Percentiles rank a stretch among this genome's conserved stretches.
phyloP scores from a whole-genome alignment of 352 stramenopile species.

The Phytophthora meadii region DNA sequence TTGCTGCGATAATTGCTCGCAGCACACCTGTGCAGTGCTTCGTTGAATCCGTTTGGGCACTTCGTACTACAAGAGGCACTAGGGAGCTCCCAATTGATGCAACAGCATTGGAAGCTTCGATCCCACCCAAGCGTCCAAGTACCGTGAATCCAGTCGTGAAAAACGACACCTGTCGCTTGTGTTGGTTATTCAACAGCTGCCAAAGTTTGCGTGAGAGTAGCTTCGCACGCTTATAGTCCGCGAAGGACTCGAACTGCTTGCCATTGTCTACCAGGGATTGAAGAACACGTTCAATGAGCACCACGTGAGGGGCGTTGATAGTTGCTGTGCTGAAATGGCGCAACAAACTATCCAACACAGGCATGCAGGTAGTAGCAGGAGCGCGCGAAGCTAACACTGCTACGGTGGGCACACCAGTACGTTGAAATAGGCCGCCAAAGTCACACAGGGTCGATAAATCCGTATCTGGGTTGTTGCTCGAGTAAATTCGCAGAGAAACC shows the following conservation, averaged over 20 bases:
- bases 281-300: conserved; percentile 48
- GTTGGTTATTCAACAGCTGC: conserved; percentile 38
- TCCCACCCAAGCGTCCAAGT: conserved; percentile 34
- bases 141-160: conserved; percentile 49
- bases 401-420: conserved; percentile 33
- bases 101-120: conserved; percentile 31
- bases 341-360: conserved; percentile 35
- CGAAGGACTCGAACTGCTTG: conserved; percentile 30
- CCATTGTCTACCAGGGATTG: conserved; percentile 28
- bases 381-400: conserved; percentile 29
- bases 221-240: conserved; percentile 48
- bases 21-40: conserved; percentile 23
- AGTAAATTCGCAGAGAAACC: conserved; percentile 32
- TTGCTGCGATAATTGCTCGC: conserved; percentile 29
- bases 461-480: conserved; percentile 15
- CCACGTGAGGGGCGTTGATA: conserved; percentile 27
- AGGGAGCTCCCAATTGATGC: conserved; percentile 31
- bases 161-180: conserved; percentile 21
- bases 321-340: conserved; percentile 3
- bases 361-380: conserved; percentile 10
- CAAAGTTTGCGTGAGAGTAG: conserved; percentile 48
- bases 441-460: conserved; percentile 26
- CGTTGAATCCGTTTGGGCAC: conserved; percentile 6
- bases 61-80: conserved; percentile 43
- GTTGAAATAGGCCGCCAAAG: conserved; percentile 31